Base-by-base conservation (phyloP, 495 filamentous ascomycete species). In the Daldinia concentrica region DNA sequence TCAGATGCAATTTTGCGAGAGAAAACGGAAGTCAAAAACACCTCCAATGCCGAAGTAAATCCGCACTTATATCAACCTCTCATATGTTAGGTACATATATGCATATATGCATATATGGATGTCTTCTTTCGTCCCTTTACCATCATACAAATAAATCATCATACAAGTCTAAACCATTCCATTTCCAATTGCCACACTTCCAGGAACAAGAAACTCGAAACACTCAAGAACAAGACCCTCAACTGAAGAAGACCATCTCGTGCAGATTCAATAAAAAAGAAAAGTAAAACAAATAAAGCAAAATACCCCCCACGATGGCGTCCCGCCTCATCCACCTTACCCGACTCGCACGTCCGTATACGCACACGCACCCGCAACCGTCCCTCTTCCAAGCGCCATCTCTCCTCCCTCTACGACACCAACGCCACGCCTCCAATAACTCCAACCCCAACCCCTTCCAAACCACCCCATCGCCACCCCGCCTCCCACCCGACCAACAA, bases 401-500 rank as follows among this genome's bases (percentile, higher is more conserved):
- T 75, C 57, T 36, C 43, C 37, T 43, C 27, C 24, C 36, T 12
- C 9, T 43, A 17, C 57, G 9, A 39, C 22, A 59, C 12, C 57
- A 57, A 3, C 54, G 30, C 19, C 27, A 57, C 15, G 30, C 22
- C 11, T 79, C 66, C 55, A 74, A 58, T 70, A 56, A 26, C 71
- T 15, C 72, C 76, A 83, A 77, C 69, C 80, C 11, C 9, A 83
- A 77, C 71, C 80, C 74, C 73, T 79, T 81, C 75, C 67, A 80
- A 67, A 54, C 60, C 68, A 69, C 83, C 8, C 93, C 95, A 17
- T 82, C 94, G 5, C 95, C 95, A 7, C 94, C 92, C 0, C 90
- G 91, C 14, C 91, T 98, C 4, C 91, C 95, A 4, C 88, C 92
- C 67, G 89, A 91, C 80, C 91, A 97, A 73, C 95, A 98, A 83